Evolutionary conservation across 2,329 filamentous ascomycete genomes (phyloP), one percentile per base, ranked within the genome.

Genomic region (Drechslerella coelobrocha): DNA sequence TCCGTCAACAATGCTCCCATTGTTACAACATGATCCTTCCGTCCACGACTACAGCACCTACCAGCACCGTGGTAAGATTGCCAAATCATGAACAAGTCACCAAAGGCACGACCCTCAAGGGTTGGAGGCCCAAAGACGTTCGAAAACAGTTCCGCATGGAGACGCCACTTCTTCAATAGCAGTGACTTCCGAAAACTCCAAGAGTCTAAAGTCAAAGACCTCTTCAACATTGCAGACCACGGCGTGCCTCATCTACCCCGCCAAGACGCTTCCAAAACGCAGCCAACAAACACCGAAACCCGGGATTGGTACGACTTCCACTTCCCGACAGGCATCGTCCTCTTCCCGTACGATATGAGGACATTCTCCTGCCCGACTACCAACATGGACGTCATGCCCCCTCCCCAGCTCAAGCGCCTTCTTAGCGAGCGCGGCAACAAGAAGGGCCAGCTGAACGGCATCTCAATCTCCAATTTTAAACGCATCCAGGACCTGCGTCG

Each of bases 301-400:
- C 17, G 65, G 17, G 65, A 69, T 8, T 69, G 65, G 65, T 69
- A 69, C 27, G 57, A 69, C 47, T 69, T 57, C 34, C 65, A 69
- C 29, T 69, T 47, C 21, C 65, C 65, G 1, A 69, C 65, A 8
- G 65, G 65, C 10, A 56, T 61, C 37, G 65, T 69, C 31, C 27
- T 69, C 3, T 69, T 59, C 12, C 52, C 57, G 2, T 69, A 62
- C 27, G 52, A 62, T 37, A 55, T 59, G 19, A 48, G 19, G 17
- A 59, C 57, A 2, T 45, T 62, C 14, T 45, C 63, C 6, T 51
- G 34, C 12, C 12, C 34, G 2, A 39, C 12, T n/a, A 39, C 34
- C 34, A 14, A 10, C 12, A 14, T 14, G 2, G 12, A 39, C 34
- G 34, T 39, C 34, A 39, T 39, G 10, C 26, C 34, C 1, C 41